Evolutionary conservation across 495 filamentous ascomycete species (phyloP).

Genomic region (Penicillium psychrofluorescens): DNA sequence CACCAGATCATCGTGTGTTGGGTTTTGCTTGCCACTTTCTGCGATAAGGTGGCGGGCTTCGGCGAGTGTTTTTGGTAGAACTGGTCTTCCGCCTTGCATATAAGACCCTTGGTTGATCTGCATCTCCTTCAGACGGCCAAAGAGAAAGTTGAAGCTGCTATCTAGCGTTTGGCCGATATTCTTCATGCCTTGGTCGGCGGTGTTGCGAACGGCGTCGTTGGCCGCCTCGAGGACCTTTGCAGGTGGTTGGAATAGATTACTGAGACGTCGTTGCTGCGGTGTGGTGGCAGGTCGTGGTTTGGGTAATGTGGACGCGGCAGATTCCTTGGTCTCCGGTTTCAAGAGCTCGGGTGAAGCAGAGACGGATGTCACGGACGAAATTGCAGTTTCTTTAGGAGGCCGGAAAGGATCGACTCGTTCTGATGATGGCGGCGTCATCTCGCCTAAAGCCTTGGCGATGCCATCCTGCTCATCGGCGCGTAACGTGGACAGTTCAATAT

Average conservation of each 20-base stretch:
- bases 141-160: conserved; percentile 86
- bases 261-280: conserved; percentile 59
- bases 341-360: conserved; percentile 27
- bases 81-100: conserved; percentile 26
- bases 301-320: conserved; percentile 30
- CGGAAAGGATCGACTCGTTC: conserved; percentile 26
- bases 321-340: conserved; percentile 26
- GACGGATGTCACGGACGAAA: conserved; percentile 27
- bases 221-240: conserved; percentile 72
- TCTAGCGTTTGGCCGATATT: conserved; percentile 82
- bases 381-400: conserved; percentile 17
- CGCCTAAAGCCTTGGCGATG: conserved; percentile 47
- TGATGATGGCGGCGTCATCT: conserved; percentile 45
- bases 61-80: conserved; percentile 82
- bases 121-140: conserved; percentile 77
- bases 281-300: conserved; percentile 34
- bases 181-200: conserved; percentile 84
- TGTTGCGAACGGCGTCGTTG: conserved; percentile 74
- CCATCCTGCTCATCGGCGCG: conserved; percentile 70
- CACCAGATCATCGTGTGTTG: conserved; percentile 45
- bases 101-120: conserved; percentile 37
- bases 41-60: conserved; percentile 84
- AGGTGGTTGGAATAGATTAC: conserved; percentile 76
- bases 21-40: conserved; percentile 45
- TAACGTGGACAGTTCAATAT: conserved; percentile 87